phyloP scores from a whole-genome alignment of 495 filamentous ascomycete species.

The Penicillium bovifimosum region DNA sequence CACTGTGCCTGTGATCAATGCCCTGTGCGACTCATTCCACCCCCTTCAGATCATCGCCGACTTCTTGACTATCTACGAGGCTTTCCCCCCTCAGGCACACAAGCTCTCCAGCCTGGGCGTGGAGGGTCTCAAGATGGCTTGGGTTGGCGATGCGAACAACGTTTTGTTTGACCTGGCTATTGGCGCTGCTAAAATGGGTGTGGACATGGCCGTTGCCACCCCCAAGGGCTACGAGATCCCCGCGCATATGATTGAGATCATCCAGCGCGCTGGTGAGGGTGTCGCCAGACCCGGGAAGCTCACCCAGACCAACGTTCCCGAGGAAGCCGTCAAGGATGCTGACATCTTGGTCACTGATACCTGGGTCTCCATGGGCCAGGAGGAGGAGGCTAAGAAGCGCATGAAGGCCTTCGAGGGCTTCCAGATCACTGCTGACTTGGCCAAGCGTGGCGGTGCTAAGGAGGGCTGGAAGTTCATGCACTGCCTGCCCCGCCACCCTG shows the following conservation, averaged over 20 bases:
- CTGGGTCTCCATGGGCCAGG: conserved; percentile 97
- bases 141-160: conserved; percentile 96
- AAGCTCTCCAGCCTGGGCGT: conserved; percentile 55
- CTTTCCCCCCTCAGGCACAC: conserved; percentile 49
- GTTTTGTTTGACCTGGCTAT: conserved; percentile 91
- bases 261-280: conserved; percentile 53
- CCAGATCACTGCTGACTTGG: conserved; percentile 80
- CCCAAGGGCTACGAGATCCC: conserved; percentile 79
- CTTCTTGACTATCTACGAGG: conserved; percentile 83
- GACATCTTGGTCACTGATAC: conserved; percentile 94
- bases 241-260: conserved; percentile 59
- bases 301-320: conserved; percentile 68
- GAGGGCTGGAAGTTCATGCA: conserved; percentile 97
- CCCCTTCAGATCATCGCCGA: conserved; percentile 91
- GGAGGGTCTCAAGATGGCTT: conserved; percentile 82
- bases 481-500: conserved; percentile 87
- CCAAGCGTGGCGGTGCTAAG: conserved; percentile 79
- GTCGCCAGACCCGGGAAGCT: conserved; percentile 58
- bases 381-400: conserved; percentile 69
- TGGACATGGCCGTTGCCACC: conserved; percentile 79
- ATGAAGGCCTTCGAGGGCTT: conserved; percentile 81
- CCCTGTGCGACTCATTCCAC: conserved; percentile 80
- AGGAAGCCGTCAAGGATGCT: conserved; percentile 82
- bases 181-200: conserved; percentile 76
- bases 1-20: conserved; percentile 89